Evolutionary conservation across 331 rosid species (phyloP).

Genomic region (Acacia concinna): DNA sequence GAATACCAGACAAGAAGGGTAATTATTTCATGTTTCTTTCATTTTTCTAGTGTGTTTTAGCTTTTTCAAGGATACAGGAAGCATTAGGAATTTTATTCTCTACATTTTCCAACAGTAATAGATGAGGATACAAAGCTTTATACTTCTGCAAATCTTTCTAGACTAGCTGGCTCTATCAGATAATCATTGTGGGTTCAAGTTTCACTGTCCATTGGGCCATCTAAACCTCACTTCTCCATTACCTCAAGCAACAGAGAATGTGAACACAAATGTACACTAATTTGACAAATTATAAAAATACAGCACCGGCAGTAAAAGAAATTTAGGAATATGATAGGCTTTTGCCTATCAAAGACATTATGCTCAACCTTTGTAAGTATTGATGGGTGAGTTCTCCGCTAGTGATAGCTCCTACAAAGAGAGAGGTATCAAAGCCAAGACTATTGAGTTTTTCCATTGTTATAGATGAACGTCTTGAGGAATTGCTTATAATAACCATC

Average conservation of each 20-base stretch:
- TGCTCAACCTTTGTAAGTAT: constrained; percentile 62
- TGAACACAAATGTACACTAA: background rate
- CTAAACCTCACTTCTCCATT: background rate
- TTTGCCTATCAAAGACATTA: background rate
- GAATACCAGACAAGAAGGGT: too few relatives aligned
- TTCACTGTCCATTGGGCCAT: background rate
- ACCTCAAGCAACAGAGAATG: background rate
- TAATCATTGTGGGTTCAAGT: background rate
- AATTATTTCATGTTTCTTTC: too few relatives aligned
- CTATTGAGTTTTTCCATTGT: constrained; percentile 74
- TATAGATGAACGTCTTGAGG: constrained; percentile 80
- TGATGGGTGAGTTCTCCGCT: constrained; percentile 92
- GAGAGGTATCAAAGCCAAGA: constrained; percentile 89
- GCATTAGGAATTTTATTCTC: too few relatives aligned
- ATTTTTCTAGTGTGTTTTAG: too few relatives aligned
- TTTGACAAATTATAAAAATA: background rate
- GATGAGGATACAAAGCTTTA: too few relatives aligned
- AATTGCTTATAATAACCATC: constrained; percentile 92
- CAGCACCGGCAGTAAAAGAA: background rate
- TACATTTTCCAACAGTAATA: too few relatives aligned
- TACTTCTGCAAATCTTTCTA: too few relatives aligned
- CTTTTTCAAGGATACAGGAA: too few relatives aligned
- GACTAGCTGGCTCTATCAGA: too few relatives aligned
- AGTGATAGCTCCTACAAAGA: constrained; percentile 81
- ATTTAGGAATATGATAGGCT: background rate